phyloP scores from a whole-genome alignment of 208 protist species.

The Trypanosoma cruzi region DNA sequence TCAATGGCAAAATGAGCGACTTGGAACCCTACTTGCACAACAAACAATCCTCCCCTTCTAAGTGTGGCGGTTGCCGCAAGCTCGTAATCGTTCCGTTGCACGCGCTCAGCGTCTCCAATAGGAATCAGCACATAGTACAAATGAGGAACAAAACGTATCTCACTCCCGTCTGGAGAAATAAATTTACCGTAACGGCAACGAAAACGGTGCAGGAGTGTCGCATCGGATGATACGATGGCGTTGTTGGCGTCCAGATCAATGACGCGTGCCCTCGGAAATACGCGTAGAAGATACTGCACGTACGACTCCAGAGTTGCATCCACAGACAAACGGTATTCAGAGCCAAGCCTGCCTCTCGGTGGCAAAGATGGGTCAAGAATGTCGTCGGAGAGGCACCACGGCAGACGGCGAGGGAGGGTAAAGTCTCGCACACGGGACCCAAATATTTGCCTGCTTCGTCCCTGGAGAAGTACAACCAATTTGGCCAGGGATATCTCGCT shows the following conservation, averaged over 20 bases:
- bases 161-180: slow-evolving; percentile 33
- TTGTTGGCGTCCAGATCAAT: no score
- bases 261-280: slow-evolving; percentile 64
- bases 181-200: slow-evolving; percentile 90
- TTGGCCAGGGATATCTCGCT: no score
- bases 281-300: slow-evolving; percentile 51
- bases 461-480: slow-evolving; percentile 71
- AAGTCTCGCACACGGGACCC: slow-evolving; percentile 83
- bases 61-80: slow-evolving; percentile 28
- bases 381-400: no score
- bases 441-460: slow-evolving; percentile 85
- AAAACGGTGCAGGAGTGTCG: slow-evolving; percentile 68
- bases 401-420: slow-evolving; percentile 52
- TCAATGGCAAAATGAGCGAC: slow-evolving; percentile 88
- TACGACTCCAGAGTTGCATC: slow-evolving; percentile 66
- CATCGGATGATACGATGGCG: slow-evolving; percentile 45
- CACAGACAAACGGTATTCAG: slow-evolving; percentile 37
- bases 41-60: slow-evolving; percentile 61
- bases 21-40: slow-evolving; percentile 87
- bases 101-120: slow-evolving; percentile 16
- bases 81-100: slow-evolving; percentile 18
- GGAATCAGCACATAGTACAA: slow-evolving; percentile 34
- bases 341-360: no score
- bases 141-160: slow-evolving; percentile 26
- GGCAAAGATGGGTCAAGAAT: no score